These are phyloP conservation scores for Linaria vulgaris DNA, from an alignment of 257 asterid genomes.

Conservation along the genomic window DNA sequence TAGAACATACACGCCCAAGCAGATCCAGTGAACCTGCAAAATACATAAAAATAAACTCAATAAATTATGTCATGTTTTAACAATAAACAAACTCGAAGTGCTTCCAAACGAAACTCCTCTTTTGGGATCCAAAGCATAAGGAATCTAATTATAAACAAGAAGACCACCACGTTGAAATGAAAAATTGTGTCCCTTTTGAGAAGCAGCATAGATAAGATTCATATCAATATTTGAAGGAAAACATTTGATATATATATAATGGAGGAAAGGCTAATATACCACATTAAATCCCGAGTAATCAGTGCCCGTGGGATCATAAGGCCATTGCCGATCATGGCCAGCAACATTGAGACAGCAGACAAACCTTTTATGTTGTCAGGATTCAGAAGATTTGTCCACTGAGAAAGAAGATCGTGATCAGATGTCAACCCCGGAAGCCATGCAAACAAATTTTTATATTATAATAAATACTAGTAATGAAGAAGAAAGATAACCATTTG, in stretches of 20 bases:
- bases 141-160: background rate
- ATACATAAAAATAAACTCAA: slow-evolving; percentile 6
- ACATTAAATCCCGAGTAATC: slow-evolving; percentile 85
- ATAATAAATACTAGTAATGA: slow-evolving; percentile 2
- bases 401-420: slow-evolving; percentile 33
- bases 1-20: slow-evolving; percentile 77
- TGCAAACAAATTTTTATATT: slow-evolving; percentile 31
- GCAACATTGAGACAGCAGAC: slow-evolving; percentile 90
- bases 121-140: background rate
- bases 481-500: slow-evolving; percentile 58
- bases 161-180: background rate
- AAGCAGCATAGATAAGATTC: slow-evolving; percentile 8
- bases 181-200: background rate
- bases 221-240: slow-evolving; percentile 6
- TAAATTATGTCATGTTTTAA: background rate
- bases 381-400: slow-evolving; percentile 90
- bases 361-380: slow-evolving; percentile 87
- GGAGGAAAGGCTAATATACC: slow-evolving; percentile 44
- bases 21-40: slow-evolving; percentile 89
- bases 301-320: slow-evolving; percentile 94
- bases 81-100: background rate
- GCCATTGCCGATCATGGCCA: slow-evolving; percentile 93
- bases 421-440: slow-evolving; percentile 81
- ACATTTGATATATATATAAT: slow-evolving; percentile 12
- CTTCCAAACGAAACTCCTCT: background rate